These are phyloP conservation scores for Butyriboletus loyo DNA, from an alignment of 768 basidiomycete genomes.

Conservation along the genomic window DNA sequence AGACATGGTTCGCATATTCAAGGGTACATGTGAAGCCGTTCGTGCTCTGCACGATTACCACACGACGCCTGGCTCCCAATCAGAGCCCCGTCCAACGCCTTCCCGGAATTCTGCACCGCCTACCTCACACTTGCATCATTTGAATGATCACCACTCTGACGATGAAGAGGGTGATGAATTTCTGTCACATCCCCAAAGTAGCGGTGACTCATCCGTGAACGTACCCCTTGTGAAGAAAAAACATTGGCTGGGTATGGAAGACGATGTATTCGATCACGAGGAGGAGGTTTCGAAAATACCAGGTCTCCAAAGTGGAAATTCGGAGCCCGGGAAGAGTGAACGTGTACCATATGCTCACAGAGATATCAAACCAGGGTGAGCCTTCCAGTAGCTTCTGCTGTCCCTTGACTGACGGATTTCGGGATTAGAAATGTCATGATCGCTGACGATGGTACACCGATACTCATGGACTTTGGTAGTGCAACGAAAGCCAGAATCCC, in stretches of 20 bases:
- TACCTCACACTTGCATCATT: slow-evolving; percentile 19
- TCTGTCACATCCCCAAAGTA: slow-evolving; percentile 74
- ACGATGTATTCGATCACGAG: slow-evolving; percentile 75
- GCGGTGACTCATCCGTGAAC: slow-evolving; percentile 42
- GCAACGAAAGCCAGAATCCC: slow-evolving; percentile 80
- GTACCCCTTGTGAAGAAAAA: slow-evolving; percentile 63
- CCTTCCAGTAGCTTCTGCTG: slow-evolving; percentile 5
- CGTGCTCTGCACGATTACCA: slow-evolving; percentile 92
- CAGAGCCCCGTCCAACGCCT: slow-evolving; percentile 21
- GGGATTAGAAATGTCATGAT: slow-evolving; percentile 88
- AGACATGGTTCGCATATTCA: slow-evolving; percentile 87
- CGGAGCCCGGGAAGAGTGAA: slow-evolving; percentile 42
- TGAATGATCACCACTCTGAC: slow-evolving; percentile 36
- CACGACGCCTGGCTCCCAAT: slow-evolving; percentile 37
- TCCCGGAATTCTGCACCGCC: slow-evolving; percentile 16
- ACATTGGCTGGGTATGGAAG: slow-evolving; percentile 48
- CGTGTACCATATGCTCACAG: slow-evolving; percentile 92
- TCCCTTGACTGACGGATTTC: slow-evolving; percentile 2
- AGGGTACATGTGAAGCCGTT: slow-evolving; percentile 90
- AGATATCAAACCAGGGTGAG: slow-evolving; percentile 94
- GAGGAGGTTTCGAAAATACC: slow-evolving; percentile 48
- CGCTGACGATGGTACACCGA: slow-evolving; percentile 85
- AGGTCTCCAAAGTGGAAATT: slow-evolving; percentile 36
- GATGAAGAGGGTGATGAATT: slow-evolving; percentile 65
- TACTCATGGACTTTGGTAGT: slow-evolving; percentile 99